Evolutionary conservation across 1,284 basidiomycete species (phyloP).

Genomic region (Microbotryum lychnidis-dioicae): DNA sequence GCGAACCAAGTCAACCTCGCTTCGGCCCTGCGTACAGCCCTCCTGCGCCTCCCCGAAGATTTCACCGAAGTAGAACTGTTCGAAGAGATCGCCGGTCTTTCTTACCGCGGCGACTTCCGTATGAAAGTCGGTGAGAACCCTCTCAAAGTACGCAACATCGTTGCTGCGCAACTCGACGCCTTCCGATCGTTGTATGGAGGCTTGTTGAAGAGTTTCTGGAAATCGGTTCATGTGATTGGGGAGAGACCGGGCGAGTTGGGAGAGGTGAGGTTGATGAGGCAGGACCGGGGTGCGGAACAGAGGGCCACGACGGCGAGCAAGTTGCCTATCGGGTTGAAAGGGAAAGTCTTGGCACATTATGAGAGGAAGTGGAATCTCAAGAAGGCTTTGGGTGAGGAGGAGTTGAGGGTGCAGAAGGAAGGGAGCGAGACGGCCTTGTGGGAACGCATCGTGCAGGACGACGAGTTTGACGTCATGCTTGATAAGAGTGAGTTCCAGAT

Average conservation of each 20-base stretch:
- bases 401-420: constrained; percentile 9
- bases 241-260: constrained; percentile 12
- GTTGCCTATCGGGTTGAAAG: constrained; percentile 60
- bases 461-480: constrained; percentile 52
- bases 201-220: constrained; percentile 41
- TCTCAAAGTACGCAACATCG: constrained; percentile 88
- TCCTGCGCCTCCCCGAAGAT: constrained; percentile 53
- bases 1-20: constrained; percentile 89
- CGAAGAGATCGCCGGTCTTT: constrained; percentile 73
- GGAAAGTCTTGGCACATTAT: constrained; percentile 52
- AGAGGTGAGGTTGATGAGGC: constrained; percentile 40
- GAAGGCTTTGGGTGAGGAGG: constrained; percentile 40
- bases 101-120: constrained; percentile 82
- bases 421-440: constrained; percentile 65
- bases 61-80: constrained; percentile 78
- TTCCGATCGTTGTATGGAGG: constrained; percentile 82
- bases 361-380: constrained; percentile 31
- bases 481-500: constrained; percentile 49
- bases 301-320: constrained; percentile 64
- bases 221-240: constrained; percentile 29
- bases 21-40: constrained; percentile 75
- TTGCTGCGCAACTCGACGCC: constrained; percentile 66
- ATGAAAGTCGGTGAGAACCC: constrained; percentile 90
- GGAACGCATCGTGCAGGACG: constrained; percentile 59
- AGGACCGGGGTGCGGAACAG: constrained; percentile 59